phyloP scores from a whole-genome alignment of 306 rosid genomes.

The Glycine soja region DNA sequence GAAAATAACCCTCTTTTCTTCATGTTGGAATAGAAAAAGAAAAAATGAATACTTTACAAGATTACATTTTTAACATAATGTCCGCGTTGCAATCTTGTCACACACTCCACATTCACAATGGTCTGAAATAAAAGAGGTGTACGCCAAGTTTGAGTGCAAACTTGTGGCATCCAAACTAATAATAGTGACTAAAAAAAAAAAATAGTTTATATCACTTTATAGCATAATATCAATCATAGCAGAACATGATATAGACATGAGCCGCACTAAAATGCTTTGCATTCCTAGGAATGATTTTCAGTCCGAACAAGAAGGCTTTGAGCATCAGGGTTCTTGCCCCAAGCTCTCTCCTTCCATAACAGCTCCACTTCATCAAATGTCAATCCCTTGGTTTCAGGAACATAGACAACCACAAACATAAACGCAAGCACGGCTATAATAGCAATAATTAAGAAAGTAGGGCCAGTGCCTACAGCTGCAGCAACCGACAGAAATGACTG shows the following conservation, averaged over 20 bases:
- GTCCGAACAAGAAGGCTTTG: slow-evolving; percentile 60
- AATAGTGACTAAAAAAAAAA: not conserved
- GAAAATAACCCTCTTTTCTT: not conserved
- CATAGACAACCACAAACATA: slow-evolving; percentile 60
- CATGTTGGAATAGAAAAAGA: not conserved
- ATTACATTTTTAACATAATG: not conserved
- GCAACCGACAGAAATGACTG: slow-evolving; percentile 76
- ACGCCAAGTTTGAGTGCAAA: not conserved
- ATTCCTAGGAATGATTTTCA: slow-evolving; percentile 36
- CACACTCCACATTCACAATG: not conserved
- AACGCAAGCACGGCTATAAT: slow-evolving; percentile 67
- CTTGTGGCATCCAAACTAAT: not conserved
- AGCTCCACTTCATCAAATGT: slow-evolving; percentile 90
- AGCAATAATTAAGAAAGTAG: slow-evolving; percentile 81
- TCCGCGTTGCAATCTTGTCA: slow-evolving; percentile 5
- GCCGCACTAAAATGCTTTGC: not conserved
- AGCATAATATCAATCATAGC: too few relatives aligned
- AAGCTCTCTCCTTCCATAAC: slow-evolving; percentile 86
- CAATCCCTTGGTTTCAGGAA: slow-evolving; percentile 93
- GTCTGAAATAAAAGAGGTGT: not conserved
- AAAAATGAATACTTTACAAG: not conserved
- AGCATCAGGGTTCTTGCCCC: slow-evolving; percentile 60
- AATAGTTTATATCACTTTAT: too few relatives aligned
- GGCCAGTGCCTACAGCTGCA: slow-evolving; percentile 72
- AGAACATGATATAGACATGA: too few relatives aligned